Conservation (phyloP, 805 yeast genomes). For the Ogataea henricii region DNA sequence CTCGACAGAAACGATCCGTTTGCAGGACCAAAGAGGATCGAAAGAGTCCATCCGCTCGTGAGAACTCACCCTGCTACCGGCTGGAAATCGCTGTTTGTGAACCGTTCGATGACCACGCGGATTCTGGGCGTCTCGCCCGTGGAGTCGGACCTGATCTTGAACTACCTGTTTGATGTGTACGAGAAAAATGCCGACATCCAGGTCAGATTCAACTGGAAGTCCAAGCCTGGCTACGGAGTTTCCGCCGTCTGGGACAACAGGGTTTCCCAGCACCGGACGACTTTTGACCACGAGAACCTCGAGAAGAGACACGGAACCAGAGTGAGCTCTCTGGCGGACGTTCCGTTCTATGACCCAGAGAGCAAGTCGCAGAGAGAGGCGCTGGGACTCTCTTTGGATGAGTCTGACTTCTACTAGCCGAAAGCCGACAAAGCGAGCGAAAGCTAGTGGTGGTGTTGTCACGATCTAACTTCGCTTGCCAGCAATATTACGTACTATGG, state of each 20-base stretch:
- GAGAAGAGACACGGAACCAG: conserved; percentile 55
- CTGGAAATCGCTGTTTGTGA: conserved; percentile 57
- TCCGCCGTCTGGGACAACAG: conserved; percentile 52
- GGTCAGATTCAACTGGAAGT: conserved; percentile 52
- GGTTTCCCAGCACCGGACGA: conserved; percentile 43
- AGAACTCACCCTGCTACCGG: conserved; percentile 71
- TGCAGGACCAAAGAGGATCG: conserved; percentile 47
- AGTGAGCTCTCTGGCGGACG: conserved; percentile 53
- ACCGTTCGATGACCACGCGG: conserved; percentile 49
- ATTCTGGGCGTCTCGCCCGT: conserved; percentile 53
- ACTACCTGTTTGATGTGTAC: conserved; percentile 42
- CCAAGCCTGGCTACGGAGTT: conserved; percentile 42
- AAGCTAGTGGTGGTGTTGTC: too few species aligned
- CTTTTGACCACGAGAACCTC: conserved; percentile 42
- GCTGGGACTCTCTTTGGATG: conserved; percentile 34
- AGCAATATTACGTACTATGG: too few species aligned
- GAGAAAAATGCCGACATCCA: conserved; percentile 56
- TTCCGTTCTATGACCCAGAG: conserved; percentile 49
- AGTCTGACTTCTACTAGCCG: conserved; percentile 3
- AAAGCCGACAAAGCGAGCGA: background rate
- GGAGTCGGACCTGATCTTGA: conserved; percentile 50
- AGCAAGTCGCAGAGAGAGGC: conserved; percentile 56
- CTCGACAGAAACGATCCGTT: conserved; percentile 45
- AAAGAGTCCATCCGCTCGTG: conserved; percentile 59
- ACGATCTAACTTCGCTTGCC: too few species aligned